Evolutionary conservation across 2,329 filamentous ascomycete species (phyloP).

Genomic region (Phyllosticta citribraziliensis): DNA sequence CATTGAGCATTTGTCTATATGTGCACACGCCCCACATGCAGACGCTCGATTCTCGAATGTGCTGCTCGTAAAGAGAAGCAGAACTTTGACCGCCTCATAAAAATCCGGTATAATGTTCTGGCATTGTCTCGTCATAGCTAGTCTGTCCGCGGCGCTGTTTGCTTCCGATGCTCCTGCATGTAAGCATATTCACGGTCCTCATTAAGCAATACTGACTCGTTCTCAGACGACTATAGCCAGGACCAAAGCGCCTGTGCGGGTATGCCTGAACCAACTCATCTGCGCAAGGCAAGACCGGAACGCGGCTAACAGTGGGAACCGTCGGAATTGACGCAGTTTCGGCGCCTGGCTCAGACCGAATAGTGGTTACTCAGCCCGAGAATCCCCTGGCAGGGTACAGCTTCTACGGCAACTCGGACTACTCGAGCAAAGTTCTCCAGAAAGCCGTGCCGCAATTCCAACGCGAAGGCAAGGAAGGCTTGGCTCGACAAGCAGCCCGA

Average conservation of each 20-base stretch:
- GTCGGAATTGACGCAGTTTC: not conserved
- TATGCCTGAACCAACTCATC: not conserved
- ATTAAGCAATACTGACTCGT: not conserved
- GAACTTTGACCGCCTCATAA: not conserved
- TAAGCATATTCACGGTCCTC: not conserved
- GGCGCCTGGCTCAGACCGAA: not conserved
- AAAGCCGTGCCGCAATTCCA: slow-evolving; percentile 54
- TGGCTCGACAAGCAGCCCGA: slow-evolving; percentile 40
- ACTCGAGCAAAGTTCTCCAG: slow-evolving; percentile 42
- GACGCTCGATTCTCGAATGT: not conserved
- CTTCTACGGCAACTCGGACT: slow-evolving; percentile 44
- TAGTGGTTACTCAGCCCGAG: slow-evolving; percentile 6
- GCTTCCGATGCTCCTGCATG: not conserved
- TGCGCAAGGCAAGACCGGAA: not conserved
- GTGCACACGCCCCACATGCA: not conserved
- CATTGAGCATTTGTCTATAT: not conserved
- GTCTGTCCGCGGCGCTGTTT: not conserved
- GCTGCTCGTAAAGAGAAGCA: not conserved
- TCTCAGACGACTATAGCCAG: not conserved
- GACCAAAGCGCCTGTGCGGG: not conserved
- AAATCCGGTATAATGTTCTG: not conserved
- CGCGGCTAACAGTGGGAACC: not conserved
- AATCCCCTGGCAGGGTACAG: slow-evolving; percentile 43
- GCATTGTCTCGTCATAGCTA: not conserved
- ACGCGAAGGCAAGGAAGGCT: slow-evolving; percentile 28